phyloP scores from a whole-genome alignment of 805 yeast species.

The Cyberlindnera sargentensis region DNA sequence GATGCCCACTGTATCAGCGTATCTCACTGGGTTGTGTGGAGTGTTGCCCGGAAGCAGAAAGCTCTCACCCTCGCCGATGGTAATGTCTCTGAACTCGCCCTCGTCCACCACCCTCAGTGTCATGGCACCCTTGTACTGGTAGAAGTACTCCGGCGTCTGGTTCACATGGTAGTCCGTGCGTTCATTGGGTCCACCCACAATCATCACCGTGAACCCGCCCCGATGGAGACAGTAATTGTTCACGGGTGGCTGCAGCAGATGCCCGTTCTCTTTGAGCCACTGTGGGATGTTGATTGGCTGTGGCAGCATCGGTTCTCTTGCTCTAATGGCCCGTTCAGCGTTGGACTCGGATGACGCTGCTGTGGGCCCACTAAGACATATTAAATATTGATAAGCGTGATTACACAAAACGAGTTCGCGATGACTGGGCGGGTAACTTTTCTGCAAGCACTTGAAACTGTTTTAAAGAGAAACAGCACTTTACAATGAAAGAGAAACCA shows the following conservation, averaged over 20 bases:
- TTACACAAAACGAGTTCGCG: no score
- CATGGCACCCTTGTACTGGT: constrained; percentile 84
- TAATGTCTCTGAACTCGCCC: constrained; percentile 67
- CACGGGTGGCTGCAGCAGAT: constrained; percentile 83
- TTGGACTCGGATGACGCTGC: no score
- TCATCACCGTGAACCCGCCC: constrained; percentile 92
- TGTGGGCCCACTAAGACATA: no score
- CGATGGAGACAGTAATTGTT: constrained; percentile 85
- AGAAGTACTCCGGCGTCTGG: constrained; percentile 92
- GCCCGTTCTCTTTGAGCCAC: constrained; percentile 75
- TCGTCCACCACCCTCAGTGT: constrained; percentile 74
- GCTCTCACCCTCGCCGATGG: constrained; percentile 81
- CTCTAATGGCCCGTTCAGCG: no score
- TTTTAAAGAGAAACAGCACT: no score
- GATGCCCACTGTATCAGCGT: constrained; percentile 77
- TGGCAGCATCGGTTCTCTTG: constrained; percentile 27
- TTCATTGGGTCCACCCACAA: constrained; percentile 94
- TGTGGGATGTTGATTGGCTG: constrained; percentile 68
- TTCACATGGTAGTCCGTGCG: constrained; percentile 90
- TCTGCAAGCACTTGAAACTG: no score
- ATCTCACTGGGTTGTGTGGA: constrained; percentile 89
- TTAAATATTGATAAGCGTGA: no score
- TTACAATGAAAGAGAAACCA: no score
- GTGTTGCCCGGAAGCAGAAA: constrained; percentile 76
- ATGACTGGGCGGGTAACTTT: no score